Evolutionary conservation across 2,329 filamentous ascomycete species (phyloP).

Genomic region (Fusarium sp.): DNA sequence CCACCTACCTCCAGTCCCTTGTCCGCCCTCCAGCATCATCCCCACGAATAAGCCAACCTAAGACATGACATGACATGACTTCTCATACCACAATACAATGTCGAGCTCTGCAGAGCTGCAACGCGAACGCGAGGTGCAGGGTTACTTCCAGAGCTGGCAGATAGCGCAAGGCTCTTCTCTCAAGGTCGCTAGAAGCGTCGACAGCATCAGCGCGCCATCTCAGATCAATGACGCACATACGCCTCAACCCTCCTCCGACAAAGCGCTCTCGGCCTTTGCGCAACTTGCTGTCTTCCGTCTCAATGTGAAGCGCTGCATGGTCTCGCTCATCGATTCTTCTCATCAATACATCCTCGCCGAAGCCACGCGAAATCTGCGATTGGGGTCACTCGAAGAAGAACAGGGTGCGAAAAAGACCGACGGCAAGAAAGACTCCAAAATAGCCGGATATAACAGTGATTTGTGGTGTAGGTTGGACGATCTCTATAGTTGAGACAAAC

Average conservation of each 20-base stretch:
- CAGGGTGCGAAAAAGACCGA: background rate
- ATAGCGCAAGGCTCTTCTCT: slow-evolving; percentile 45
- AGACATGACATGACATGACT: slow-evolving; percentile 14
- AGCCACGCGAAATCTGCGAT: slow-evolving; percentile 56
- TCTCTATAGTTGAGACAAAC: background rate
- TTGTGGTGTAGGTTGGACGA: slow-evolving; percentile 47
- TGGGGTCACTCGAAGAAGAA: slow-evolving; percentile 44
- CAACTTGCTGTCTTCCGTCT: slow-evolving; percentile 61
- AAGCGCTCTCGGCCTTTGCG: slow-evolving; percentile 56
- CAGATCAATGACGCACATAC: slow-evolving; percentile 39
- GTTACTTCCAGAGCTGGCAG: slow-evolving; percentile 46
- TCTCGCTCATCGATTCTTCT: slow-evolving; percentile 57
- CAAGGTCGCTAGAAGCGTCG: slow-evolving; percentile 45
- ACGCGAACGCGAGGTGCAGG: slow-evolving; percentile 46
- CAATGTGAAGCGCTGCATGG: slow-evolving; percentile 57
- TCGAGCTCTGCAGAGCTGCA: slow-evolving; percentile 41
- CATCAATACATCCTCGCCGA: slow-evolving; percentile 63
- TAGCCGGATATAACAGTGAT: slow-evolving; percentile 33
- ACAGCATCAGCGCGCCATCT: slow-evolving; percentile 43
- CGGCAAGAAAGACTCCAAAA: background rate
- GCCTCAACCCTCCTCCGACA: slow-evolving; percentile 48
- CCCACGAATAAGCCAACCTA: background rate
- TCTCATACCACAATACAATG: slow-evolving; percentile 21
- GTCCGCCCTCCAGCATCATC: background rate
- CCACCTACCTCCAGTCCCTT: background rate